Conservation (phyloP, 2,329 filamentous ascomycete species). For the Diaporthe citriasiana region DNA sequence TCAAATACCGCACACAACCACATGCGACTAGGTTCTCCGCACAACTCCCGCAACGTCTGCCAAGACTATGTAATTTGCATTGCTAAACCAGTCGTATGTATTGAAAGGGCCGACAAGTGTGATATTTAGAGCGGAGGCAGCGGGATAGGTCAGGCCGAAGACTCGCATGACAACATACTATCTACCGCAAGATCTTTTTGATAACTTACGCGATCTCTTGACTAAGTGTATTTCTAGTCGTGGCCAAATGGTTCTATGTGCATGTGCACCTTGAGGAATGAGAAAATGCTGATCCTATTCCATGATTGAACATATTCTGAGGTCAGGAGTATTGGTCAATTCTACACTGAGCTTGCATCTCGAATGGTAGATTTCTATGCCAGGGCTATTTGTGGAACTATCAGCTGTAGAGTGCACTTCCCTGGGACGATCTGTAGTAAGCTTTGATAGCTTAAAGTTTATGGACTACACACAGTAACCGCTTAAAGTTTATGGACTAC, state of each 20-base stretch:
- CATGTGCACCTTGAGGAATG: not conserved
- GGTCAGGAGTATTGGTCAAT: fast-evolving
- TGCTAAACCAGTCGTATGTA: not conserved
- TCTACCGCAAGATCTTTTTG: fast-evolving
- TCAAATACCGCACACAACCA: not conserved
- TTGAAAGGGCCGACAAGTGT: not conserved
- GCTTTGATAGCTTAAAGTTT: too few relatives aligned
- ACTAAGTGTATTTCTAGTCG: fast-evolving
- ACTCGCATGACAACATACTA: not conserved
- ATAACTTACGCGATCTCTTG: not conserved
- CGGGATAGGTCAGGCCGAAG: not conserved
- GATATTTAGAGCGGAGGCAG: not conserved
- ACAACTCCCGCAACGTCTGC: slow-evolving; percentile 13
- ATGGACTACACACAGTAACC: too few relatives aligned
- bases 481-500: too few relatives aligned
- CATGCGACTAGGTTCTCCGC: not conserved
- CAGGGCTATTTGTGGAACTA: too few relatives aligned
- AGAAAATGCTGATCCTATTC: not conserved
- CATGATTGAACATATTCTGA: not conserved
- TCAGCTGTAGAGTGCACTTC: too few relatives aligned
- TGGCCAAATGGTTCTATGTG: too few relatives aligned
- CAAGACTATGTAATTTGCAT: slow-evolving; percentile 7
- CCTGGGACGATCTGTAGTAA: too few relatives aligned
- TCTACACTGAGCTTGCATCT: too few relatives aligned
- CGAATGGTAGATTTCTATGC: too few relatives aligned